phyloP scores from a whole-genome alignment of 2,329 filamentous ascomycete species.

The Alternaria infectoria region DNA sequence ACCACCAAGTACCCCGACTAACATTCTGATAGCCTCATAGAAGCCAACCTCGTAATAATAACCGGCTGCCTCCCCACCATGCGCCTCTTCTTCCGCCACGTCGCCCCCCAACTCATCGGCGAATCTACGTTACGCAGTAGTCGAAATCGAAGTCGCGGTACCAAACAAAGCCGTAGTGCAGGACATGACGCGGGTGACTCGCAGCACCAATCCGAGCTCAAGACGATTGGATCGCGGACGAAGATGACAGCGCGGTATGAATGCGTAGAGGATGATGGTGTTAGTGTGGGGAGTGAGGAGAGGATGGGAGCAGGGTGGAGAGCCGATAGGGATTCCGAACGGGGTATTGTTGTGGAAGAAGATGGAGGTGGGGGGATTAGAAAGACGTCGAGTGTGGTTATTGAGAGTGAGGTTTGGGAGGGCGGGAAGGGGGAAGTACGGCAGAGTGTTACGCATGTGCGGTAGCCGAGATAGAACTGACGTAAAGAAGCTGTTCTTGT shows the following conservation, averaged over 20 bases:
- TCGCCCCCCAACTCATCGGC: slow-evolving; percentile 35
- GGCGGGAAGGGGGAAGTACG: background rate
- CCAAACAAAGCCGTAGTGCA: background rate
- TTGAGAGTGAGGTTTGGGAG: background rate
- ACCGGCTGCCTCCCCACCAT: slow-evolving; percentile 52
- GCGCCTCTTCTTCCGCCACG: slow-evolving; percentile 49
- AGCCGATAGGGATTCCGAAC: background rate
- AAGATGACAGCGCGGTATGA: too few species aligned
- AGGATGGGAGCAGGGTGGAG: background rate
- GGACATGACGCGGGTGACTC: background rate
- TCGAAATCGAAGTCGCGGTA: slow-evolving; percentile 3
- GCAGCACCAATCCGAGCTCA: slow-evolving; percentile 5
- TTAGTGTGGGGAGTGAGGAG: slow-evolving; percentile 20
- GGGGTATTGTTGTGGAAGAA: background rate
- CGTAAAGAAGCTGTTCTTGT: too few species aligned
- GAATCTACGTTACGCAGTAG: slow-evolving; percentile 14
- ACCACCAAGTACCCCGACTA: too few species aligned
- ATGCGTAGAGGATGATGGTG: slow-evolving; percentile 10
- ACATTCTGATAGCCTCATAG: slow-evolving; percentile 38
- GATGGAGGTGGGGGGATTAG: background rate
- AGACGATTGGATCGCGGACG: slow-evolving; percentile 10
- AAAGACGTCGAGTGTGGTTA: background rate
- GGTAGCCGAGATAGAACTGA: too few species aligned
- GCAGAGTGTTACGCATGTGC: background rate
- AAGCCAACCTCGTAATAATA: slow-evolving; percentile 51